Conservation (phyloP, 345 rosid species). For the Adansonia digitata region DNA sequence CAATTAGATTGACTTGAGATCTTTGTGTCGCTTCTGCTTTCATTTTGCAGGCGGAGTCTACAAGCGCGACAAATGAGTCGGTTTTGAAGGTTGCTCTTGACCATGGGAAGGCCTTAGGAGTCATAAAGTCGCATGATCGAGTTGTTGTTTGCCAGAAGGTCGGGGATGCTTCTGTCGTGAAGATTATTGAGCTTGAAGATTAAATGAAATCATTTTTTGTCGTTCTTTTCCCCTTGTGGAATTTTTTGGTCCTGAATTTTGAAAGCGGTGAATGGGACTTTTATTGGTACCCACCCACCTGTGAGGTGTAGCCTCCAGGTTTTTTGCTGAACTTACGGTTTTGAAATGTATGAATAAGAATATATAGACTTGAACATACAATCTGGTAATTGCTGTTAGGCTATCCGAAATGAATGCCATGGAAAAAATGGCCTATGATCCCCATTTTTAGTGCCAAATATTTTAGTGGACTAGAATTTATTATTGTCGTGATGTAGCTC, state of each 20-base stretch:
- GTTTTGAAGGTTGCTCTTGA: constrained; percentile 84
- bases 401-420: background rate
- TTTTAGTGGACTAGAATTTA: background rate
- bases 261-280: constrained; percentile 1
- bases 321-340: constrained; percentile 12
- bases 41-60: constrained; percentile 71
- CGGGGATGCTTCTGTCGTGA: constrained; percentile 92
- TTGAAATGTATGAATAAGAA: constrained; percentile 10
- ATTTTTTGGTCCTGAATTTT: background rate
- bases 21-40: background rate
- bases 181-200: constrained; percentile 90
- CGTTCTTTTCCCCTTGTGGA: background rate
- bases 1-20: background rate
- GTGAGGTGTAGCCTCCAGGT: constrained; percentile 16
- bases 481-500: no score
- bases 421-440: background rate
- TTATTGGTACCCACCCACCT: constrained; percentile 7
- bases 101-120: constrained; percentile 78
- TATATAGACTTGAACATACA: background rate
- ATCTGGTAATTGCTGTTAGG: background rate
- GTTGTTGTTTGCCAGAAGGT: constrained; percentile 95
- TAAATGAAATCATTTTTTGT: constrained; percentile 11
- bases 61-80: constrained; percentile 78
- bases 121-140: constrained; percentile 74
- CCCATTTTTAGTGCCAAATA: background rate